phyloP scores from a whole-genome alignment of 2,329 filamentous ascomycete genomes.

The Colletotrichum sp. region DNA sequence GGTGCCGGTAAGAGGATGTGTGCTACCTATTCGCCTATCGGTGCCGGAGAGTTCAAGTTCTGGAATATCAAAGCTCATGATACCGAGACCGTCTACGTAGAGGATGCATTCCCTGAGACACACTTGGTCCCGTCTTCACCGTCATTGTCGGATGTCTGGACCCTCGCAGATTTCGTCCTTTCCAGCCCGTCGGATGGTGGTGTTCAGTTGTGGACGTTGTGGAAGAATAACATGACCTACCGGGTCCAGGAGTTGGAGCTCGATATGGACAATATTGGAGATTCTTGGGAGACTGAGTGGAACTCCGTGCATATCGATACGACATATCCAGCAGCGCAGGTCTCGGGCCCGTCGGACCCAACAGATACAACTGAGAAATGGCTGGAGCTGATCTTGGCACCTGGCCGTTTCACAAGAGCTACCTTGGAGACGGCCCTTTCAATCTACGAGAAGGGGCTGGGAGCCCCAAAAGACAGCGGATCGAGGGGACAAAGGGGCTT shows the following conservation, averaged over 20 bases:
- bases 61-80: slow-evolving; percentile 76
- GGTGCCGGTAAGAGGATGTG: slow-evolving; percentile 61
- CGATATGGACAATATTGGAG: slow-evolving; percentile 65
- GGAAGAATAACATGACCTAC: slow-evolving; percentile 85
- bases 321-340: slow-evolving; percentile 56
- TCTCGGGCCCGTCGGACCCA: slow-evolving; percentile 66
- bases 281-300: slow-evolving; percentile 74
- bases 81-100: slow-evolving; percentile 66
- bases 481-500: slow-evolving; percentile 60
- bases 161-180: slow-evolving; percentile 76
- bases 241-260: slow-evolving; percentile 77
- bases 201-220: slow-evolving; percentile 75
- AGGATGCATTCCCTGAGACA: slow-evolving; percentile 71
- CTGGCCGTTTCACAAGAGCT: slow-evolving; percentile 79
- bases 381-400: slow-evolving; percentile 82
- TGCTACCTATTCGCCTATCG: slow-evolving; percentile 86
- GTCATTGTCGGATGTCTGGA: slow-evolving; percentile 79
- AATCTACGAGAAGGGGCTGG: slow-evolving; percentile 76
- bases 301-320: slow-evolving; percentile 68
- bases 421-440: slow-evolving; percentile 84
- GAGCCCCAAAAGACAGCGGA: slow-evolving; percentile 41
- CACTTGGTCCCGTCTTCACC: slow-evolving; percentile 71
- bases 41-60: slow-evolving; percentile 91
- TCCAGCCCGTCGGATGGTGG: slow-evolving; percentile 57
- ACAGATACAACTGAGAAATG: slow-evolving; percentile 82